A percentile compares a stretch with the other conserved stretches of the same genome.
phyloP scores from a whole-genome alignment of 2,329 filamentous ascomycete genomes.

The Verticillium nonalfalfae region DNA sequence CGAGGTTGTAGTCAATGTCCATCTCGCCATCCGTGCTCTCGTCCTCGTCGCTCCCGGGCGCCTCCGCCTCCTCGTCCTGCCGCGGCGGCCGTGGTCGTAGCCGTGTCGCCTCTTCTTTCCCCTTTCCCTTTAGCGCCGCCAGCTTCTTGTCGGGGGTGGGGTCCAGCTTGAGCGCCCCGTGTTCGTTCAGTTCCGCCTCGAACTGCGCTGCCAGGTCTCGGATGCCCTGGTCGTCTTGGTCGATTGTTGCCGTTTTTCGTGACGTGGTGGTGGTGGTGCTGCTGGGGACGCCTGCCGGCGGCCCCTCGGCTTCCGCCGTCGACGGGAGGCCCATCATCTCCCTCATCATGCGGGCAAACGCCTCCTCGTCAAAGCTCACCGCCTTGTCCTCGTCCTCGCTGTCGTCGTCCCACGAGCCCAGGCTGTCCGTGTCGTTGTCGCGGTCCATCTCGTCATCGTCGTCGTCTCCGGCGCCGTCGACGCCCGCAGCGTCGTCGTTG shows the following conservation, averaged over 20 bases:
- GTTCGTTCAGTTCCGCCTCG: constrained; percentile 64
- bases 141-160: constrained; percentile 20
- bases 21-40: constrained; percentile 54
- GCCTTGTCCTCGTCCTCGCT: constrained; percentile 67
- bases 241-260: constrained; percentile 18
- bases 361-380: constrained; percentile 75
- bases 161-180: constrained; percentile 58
- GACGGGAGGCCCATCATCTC: constrained; percentile 74
- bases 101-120: constrained; percentile 2
- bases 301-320: constrained; percentile 4
- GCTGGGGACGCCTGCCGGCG: no score
- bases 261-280: neutral
- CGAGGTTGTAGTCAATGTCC: constrained; percentile 78
- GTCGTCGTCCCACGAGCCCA: constrained; percentile 40
- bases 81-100: neutral
- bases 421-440: constrained; percentile 34
- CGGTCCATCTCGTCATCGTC: constrained; percentile 60
- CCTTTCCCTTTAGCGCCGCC: constrained; percentile 18
- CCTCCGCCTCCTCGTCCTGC: no score
- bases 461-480: constrained; percentile 62
- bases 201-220: constrained; percentile 60
- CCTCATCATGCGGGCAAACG: constrained; percentile 82
- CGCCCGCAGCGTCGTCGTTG: constrained; percentile 74
- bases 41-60: constrained; percentile 29
- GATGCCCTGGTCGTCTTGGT: constrained; percentile 56